Evolutionary conservation across 345 rosid species (phyloP).

Genomic region (Eucalyptus globulus): DNA sequence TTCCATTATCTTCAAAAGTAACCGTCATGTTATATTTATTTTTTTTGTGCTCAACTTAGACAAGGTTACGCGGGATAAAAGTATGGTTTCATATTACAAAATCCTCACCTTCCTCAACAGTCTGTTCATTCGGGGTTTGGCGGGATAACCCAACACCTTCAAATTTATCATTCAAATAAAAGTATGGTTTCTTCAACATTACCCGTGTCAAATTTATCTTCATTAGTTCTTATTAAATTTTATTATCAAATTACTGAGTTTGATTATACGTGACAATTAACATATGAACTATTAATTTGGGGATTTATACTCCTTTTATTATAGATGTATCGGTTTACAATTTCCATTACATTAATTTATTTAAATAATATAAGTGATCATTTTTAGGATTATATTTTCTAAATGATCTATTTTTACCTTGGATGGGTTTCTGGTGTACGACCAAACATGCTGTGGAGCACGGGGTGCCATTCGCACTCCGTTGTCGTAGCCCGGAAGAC

Average conservation of each 20-base stretch:
- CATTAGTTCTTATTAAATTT: accelerated
- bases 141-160: too few species aligned
- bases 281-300: accelerated
- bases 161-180: too few species aligned
- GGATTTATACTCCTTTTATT: accelerated
- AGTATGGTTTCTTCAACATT: too few species aligned
- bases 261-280: accelerated
- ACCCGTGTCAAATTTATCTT: accelerated
- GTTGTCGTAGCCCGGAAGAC: not conserved
- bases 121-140: too few species aligned
- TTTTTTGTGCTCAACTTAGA: not conserved
- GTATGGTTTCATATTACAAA: too few species aligned
- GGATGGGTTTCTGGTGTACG: too few species aligned
- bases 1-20: not conserved
- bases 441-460: not conserved
- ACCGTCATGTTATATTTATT: accelerated
- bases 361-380: too few species aligned
- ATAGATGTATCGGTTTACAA: too few species aligned
- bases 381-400: not conserved
- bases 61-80: too few species aligned
- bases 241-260: accelerated
- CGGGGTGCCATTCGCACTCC: not conserved
- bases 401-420: not conserved
- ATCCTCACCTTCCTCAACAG: too few species aligned
- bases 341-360: too few species aligned